These are phyloP conservation scores for Dillenia suffruticosa DNA, from an alignment of 164 flowering plant genomes.

Conservation along the genomic window DNA sequence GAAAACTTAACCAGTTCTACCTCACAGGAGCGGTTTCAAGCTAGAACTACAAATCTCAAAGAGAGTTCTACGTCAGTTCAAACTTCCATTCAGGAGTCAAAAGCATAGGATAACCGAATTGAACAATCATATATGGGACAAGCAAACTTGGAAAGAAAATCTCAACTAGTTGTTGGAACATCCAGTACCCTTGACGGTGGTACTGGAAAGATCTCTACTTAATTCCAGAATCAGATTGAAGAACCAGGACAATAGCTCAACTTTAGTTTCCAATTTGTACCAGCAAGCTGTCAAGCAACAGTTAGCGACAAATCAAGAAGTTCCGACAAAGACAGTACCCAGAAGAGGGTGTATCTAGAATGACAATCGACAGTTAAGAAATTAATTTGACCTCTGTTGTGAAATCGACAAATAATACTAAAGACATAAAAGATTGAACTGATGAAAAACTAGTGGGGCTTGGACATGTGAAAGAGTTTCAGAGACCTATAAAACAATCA, in stretches of 20 bases:
- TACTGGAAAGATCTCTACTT: constrained; percentile 11
- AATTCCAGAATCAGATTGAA: constrained; percentile 13
- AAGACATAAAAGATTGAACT: constrained; percentile 11
- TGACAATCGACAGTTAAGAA: constrained; percentile 19
- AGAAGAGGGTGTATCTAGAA: constrained; percentile 22
- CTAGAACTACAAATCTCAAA: constrained; percentile 28
- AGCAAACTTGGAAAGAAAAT: constrained; percentile 14
- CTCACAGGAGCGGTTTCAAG: constrained; percentile 25
- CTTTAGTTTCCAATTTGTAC: constrained; percentile 11
- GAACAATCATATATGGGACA: constrained; percentile 11
- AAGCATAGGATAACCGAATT: constrained; percentile 20
- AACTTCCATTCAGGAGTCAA: constrained; percentile 21
- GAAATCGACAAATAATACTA: constrained; percentile 14
- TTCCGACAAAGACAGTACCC: constrained; percentile 12
- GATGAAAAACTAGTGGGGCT: constrained; percentile 15
- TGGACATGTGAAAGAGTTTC: constrained; percentile 18
- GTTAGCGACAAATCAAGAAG: constrained; percentile 7
- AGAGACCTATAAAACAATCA: constrained; percentile 10
- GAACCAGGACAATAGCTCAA: constrained; percentile 20
- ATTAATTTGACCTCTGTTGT: constrained; percentile 15
- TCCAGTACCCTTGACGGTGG: constrained; percentile 12
- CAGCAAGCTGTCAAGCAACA: constrained; percentile 12
- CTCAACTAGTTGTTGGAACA: constrained; percentile 18
- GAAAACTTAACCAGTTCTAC: constrained; percentile 23
- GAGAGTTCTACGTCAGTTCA: constrained; percentile 15